Percentiles rank a stretch among this genome's conserved stretches.
Conservation (phyloP, 78 protist species). For the Dictyostelium intermedium region DNA sequence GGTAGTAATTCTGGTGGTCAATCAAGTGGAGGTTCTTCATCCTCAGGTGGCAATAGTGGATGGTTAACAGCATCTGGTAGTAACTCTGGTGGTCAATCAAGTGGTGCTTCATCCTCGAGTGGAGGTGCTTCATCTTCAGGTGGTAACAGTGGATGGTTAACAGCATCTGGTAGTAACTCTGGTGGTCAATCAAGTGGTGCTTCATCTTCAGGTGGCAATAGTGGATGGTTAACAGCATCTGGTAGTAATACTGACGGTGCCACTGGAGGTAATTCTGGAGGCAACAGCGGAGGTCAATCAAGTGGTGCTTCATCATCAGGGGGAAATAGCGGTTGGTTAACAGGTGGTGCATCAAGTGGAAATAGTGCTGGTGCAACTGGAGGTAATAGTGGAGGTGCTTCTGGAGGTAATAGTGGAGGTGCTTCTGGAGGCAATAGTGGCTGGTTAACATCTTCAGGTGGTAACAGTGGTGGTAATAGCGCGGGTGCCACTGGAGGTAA, state of each 20-base stretch:
- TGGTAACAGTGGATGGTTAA: not conserved
- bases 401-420: no score
- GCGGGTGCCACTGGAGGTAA: not conserved
- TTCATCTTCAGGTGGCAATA: no score
- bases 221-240: no score
- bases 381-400: not conserved
- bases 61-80: not conserved
- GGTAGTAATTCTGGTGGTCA: not conserved
- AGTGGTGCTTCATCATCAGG: no score
- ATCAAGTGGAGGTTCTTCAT: not conserved
- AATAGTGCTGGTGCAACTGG: not conserved
- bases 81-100: not conserved
- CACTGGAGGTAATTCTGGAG: not conserved
- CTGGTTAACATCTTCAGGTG: not conserved
- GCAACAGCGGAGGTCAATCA: no score
- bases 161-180: not conserved
- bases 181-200: no score
- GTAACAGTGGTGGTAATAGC: not conserved
- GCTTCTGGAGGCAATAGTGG: not conserved
- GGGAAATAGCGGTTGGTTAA: not conserved
- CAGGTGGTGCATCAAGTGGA: not conserved
- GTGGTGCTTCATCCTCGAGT: no score
- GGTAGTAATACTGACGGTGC: no score
- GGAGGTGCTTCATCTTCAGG: not conserved
- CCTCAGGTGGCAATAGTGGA: not conserved